These are phyloP conservation scores for Colletotrichum navitas DNA, from an alignment of 2,329 filamentous ascomycete genomes.

Conservation along the genomic window DNA sequence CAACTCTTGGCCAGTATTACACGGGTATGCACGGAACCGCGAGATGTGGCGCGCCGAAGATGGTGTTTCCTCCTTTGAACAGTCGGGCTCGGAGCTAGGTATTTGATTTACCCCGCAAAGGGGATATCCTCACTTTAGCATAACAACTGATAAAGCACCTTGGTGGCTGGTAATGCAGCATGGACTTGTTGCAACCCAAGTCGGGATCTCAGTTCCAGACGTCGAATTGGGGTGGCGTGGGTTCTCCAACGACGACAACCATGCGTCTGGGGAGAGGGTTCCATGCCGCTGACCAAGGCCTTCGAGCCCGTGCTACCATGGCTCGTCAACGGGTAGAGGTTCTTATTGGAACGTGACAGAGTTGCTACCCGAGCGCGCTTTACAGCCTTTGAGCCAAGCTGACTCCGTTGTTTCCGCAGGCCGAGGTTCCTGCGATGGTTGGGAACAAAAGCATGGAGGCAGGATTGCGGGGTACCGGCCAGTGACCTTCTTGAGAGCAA, in stretches of 20 bases:
- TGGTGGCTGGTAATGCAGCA: background rate
- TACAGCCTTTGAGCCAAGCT: conserved; percentile 42
- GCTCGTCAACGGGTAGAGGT: conserved; percentile 46
- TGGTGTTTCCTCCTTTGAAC: conserved; percentile 47
- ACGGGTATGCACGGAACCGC: conserved; percentile 47
- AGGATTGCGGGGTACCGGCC: background rate
- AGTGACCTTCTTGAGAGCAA: background rate
- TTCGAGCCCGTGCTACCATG: conserved; percentile 48
- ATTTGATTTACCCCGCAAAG: conserved; percentile 47
- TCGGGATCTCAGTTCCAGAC: conserved; percentile 46
- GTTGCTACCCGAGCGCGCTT: conserved; percentile 47
- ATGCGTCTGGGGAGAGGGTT: conserved; percentile 40
- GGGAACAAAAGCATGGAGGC: background rate
- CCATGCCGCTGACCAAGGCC: conserved; percentile 46
- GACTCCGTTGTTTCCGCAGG: conserved; percentile 42
- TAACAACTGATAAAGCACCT: conserved; percentile 44
- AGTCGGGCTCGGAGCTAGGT: conserved; percentile 33
- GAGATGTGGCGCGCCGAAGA: conserved; percentile 44
- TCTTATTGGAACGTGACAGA: conserved; percentile 42
- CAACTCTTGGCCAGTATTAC: conserved; percentile 44
- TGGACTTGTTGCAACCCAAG: conserved; percentile 39
- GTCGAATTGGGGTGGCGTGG: conserved; percentile 49
- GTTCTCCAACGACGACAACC: conserved; percentile 46
- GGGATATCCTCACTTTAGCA: conserved; percentile 48
- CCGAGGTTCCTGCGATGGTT: conserved; percentile 46